Evolutionary conservation across 495 filamentous ascomycete species (phyloP).

Genomic region (Parachaetomium inaequale): DNA sequence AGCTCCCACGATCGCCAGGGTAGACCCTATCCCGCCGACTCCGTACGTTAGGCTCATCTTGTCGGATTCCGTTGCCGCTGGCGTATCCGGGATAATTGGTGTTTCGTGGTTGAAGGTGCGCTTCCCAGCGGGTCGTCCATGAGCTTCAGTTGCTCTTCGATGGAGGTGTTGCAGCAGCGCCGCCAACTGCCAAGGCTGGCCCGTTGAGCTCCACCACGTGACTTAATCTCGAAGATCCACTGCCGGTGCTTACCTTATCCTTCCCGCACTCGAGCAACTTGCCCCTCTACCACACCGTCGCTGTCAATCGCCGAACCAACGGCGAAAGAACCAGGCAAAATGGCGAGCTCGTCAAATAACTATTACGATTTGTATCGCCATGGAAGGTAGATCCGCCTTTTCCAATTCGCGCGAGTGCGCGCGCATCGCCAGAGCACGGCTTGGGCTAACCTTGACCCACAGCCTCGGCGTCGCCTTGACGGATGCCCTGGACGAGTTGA

Average conservation of each 20-base stretch:
- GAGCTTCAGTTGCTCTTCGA: constrained; percentile 5
- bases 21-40: constrained; percentile 62
- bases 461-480: constrained; percentile 90
- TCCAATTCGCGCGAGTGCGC: background rate
- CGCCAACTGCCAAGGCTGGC: constrained; percentile 21
- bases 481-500: constrained; percentile 93
- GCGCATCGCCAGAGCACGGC: background rate
- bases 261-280: background rate
- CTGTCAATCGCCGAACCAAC: constrained; percentile 7
- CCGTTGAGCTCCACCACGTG: constrained; percentile 9
- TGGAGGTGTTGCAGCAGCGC: background rate
- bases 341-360: constrained; percentile 39
- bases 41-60: constrained; percentile 63
- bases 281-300: constrained; percentile 9
- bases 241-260: background rate
- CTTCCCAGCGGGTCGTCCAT: background rate
- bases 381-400: constrained; percentile 67
- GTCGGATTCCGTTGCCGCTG: constrained; percentile 12
- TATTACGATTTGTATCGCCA: constrained; percentile 97
- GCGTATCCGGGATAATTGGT: background rate
- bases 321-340: constrained; percentile 21
- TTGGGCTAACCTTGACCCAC: constrained; percentile 23
- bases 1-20: constrained; percentile 77
- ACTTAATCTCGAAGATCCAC: background rate
- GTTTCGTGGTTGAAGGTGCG: background rate